A percentile compares a stretch with the other conserved stretches of the same genome.
Evolutionary conservation across 2,329 filamentous ascomycete genomes (phyloP).

Genomic region (Beauveria sp.): DNA sequence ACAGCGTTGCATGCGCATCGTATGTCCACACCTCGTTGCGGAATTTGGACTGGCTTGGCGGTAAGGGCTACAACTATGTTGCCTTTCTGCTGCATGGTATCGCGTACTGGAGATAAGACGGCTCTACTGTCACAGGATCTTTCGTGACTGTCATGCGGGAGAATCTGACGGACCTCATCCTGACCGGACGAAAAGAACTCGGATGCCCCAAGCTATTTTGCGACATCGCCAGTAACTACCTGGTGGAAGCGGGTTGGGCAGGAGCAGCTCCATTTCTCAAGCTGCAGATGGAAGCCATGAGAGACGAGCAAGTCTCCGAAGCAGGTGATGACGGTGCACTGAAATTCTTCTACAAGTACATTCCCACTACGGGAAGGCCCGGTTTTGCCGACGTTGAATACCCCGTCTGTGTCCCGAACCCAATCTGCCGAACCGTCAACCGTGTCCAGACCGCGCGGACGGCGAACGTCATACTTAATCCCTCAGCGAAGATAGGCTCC

Average conservation of each 20-base stretch:
- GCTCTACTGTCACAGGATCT: not conserved
- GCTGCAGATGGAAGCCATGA: not conserved
- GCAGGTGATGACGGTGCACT: not conserved
- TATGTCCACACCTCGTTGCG: constrained; percentile 35
- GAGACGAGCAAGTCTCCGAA: not conserved
- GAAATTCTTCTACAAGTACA: not conserved
- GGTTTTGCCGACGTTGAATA: not conserved
- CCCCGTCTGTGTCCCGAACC: not conserved
- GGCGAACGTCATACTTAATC: not conserved
- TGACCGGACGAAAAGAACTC: constrained; percentile 52
- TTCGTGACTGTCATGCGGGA: constrained; percentile 35
- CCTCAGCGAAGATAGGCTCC: not conserved
- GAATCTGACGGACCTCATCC: constrained; percentile 49
- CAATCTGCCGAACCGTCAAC: not conserved
- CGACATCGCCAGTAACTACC: constrained; percentile 28
- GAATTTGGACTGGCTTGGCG: constrained; percentile 54
- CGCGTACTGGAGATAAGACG: constrained; percentile 30
- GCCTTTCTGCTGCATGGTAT: constrained; percentile 58
- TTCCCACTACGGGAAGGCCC: not conserved
- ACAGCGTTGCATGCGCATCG: constrained; percentile 27
- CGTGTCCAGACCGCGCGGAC: not conserved
- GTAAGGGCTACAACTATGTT: constrained; percentile 48
- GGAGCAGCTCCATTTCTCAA: not conserved
- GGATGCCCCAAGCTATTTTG: constrained; percentile 54
- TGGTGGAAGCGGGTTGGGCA: not conserved